Percentiles rank a stretch among this genome's conserved stretches.
These are phyloP conservation scores for Metarhizium humberi DNA, from an alignment of 2,329 filamentous ascomycete genomes.

Conservation along the genomic window DNA sequence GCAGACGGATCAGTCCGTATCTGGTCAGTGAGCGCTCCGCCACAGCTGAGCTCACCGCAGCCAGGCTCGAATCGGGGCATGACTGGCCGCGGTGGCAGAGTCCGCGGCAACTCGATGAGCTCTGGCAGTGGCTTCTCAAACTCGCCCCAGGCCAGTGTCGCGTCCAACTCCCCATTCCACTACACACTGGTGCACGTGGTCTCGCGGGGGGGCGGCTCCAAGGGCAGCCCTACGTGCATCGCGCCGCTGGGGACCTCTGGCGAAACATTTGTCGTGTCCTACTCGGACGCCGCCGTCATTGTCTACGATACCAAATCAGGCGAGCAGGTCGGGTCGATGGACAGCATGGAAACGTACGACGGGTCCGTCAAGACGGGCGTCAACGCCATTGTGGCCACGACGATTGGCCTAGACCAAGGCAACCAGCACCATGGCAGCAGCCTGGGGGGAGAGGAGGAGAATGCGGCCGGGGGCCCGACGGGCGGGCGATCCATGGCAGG, in stretches of 20 bases:
- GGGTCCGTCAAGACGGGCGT: constrained; percentile 70
- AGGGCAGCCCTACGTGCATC: constrained; percentile 81
- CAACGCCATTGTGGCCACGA: constrained; percentile 85
- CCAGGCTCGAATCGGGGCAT: constrained; percentile 52
- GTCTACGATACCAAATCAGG: constrained; percentile 89
- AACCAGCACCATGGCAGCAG: constrained; percentile 42
- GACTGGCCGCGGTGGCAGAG: constrained; percentile 55
- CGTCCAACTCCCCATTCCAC: constrained; percentile 77
- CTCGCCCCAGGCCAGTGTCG: constrained; percentile 79
- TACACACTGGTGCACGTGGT: constrained; percentile 86
- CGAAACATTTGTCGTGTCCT: constrained; percentile 87
- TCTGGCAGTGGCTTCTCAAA: constrained; percentile 88
- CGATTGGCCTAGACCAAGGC: constrained; percentile 66
- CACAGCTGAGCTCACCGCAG: constrained; percentile 74
- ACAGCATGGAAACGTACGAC: constrained; percentile 88
- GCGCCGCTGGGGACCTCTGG: constrained; percentile 76
- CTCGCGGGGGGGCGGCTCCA: constrained; percentile 51
- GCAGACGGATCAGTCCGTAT: constrained; percentile 88
- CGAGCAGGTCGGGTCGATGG: constrained; percentile 88
- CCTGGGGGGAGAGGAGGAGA: constrained; percentile 63
- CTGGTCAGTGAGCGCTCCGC: constrained; percentile 89
- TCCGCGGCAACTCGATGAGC: constrained; percentile 85
- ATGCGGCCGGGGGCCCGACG: constrained; percentile 66
- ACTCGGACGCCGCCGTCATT: constrained; percentile 79
- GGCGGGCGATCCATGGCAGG: constrained; percentile 55